Percentiles rank a stretch among this genome's conserved stretches.
phyloP scores from a whole-genome alignment of 148 eudicot genomes.

The Rhododendron mucronatum region DNA sequence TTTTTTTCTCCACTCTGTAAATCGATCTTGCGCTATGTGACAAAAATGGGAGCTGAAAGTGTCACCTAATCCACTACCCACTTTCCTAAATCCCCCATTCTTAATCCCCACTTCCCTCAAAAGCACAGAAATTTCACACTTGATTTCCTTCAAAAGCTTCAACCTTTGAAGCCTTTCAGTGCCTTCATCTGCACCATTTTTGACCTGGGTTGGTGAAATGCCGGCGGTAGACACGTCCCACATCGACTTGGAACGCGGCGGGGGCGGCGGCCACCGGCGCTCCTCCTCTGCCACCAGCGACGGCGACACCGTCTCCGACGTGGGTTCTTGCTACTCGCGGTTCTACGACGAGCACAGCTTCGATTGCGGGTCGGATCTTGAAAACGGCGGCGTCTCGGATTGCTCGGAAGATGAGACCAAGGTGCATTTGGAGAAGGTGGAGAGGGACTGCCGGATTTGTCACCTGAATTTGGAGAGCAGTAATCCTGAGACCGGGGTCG shows the following conservation, averaged over 20 bases:
- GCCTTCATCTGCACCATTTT: not conserved
- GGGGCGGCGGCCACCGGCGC: constrained; percentile 4
- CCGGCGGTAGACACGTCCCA: constrained; percentile 21
- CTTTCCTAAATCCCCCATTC: not conserved
- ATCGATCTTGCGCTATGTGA: not conserved
- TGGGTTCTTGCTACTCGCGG: constrained; percentile 35
- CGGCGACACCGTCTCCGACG: constrained; percentile 26
- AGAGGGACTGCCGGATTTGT: constrained; percentile 64
- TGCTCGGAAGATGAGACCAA: constrained; percentile 11
- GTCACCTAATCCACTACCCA: constrained; percentile 12
- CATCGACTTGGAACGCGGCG: constrained; percentile 39
- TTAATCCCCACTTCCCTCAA: not conserved
- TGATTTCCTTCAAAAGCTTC: not conserved
- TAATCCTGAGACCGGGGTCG: constrained; percentile 30
- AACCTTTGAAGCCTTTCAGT: not conserved
- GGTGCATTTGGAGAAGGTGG: constrained; percentile 20
- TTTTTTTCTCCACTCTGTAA: not conserved
- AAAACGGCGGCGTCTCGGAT: constrained; percentile 16
- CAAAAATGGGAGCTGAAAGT: not conserved
- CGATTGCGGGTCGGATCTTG: not conserved
- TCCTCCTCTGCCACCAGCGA: constrained; percentile 9
- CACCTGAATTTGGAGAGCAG: constrained; percentile 39
- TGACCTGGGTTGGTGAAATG: constrained; percentile 19
- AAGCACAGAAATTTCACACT: not conserved
- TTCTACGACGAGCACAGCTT: constrained; percentile 24